These are phyloP conservation scores for Kuraishia molischiana DNA, from an alignment of 805 yeast genomes.

Conservation along the genomic window DNA sequence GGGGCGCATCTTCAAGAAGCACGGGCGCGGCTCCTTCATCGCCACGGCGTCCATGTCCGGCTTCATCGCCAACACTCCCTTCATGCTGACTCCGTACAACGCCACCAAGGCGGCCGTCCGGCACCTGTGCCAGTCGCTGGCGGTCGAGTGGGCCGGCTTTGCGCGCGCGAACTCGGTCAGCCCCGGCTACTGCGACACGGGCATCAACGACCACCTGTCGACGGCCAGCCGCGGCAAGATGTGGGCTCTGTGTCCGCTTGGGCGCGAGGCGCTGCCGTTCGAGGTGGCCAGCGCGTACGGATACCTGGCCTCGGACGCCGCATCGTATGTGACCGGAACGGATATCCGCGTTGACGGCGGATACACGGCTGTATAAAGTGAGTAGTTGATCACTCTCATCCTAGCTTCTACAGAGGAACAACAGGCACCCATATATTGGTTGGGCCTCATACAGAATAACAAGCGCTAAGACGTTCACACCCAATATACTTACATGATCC, in stretches of 20 bases:
- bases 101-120: constrained; percentile 41
- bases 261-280: constrained; percentile 40
- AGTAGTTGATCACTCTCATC: too few species aligned
- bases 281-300: constrained; percentile 44
- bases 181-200: constrained; percentile 5
- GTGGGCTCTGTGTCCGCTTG: constrained; percentile 30
- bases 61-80: constrained; percentile 43
- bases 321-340: constrained; percentile 38
- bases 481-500: too few species aligned
- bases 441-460: too few species aligned
- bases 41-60: constrained; percentile 50
- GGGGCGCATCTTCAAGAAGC: constrained; percentile 36
- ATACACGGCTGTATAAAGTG: constrained; percentile 17
- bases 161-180: constrained; percentile 9
- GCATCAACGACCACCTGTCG: constrained; percentile 42
- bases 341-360: constrained; percentile 47
- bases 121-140: constrained; percentile 36
- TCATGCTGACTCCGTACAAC: constrained; percentile 40
- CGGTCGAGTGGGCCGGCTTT: constrained; percentile 37
- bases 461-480: too few species aligned
- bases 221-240: constrained; percentile 41
- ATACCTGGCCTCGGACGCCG: constrained; percentile 43
- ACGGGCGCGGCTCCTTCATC: constrained; percentile 38
- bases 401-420: too few species aligned
- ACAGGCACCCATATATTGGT: too few species aligned